phyloP scores from a whole-genome alignment of 306 rosid species.

The Comarum palustre region DNA sequence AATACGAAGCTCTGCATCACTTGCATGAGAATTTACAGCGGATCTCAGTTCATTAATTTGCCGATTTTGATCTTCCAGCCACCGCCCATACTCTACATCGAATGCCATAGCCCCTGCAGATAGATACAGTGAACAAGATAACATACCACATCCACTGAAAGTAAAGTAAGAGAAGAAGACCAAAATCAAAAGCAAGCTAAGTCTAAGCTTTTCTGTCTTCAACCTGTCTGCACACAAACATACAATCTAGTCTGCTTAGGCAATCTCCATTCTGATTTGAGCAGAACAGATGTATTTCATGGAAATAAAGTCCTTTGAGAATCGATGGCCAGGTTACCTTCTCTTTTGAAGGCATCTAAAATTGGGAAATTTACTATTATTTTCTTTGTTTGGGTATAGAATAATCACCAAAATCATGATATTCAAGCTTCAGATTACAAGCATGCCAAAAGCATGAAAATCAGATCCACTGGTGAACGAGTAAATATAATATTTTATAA shows the following conservation, averaged over 20 bases:
- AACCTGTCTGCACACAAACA: slow-evolving; percentile 5
- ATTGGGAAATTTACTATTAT: background rate
- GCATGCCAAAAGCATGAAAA: background rate
- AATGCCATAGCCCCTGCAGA: slow-evolving; percentile 89
- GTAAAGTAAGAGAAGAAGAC: slow-evolving; percentile 14
- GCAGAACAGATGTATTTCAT: background rate
- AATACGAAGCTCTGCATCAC: slow-evolving; percentile 94
- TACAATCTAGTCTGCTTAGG: background rate
- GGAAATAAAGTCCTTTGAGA: background rate
- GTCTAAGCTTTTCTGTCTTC: background rate
- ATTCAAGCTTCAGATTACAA: background rate
- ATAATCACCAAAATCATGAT: background rate
- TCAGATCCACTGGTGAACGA: background rate
- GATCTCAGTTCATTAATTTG: slow-evolving; percentile 85
- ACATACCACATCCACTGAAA: slow-evolving; percentile 19
- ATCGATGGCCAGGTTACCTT: background rate
- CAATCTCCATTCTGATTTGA: background rate
- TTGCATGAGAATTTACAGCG: slow-evolving; percentile 91
- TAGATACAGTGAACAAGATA: slow-evolving; percentile 27
- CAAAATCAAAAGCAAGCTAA: slow-evolving; percentile 4
- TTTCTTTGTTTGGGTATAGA: background rate
- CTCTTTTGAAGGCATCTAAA: background rate
- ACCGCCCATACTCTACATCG: slow-evolving; percentile 84
- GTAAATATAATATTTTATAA: background rate
- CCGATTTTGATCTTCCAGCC: slow-evolving; percentile 93